Base-by-base conservation (phyloP, 768 basidiomycete genomes). In the Trametes maxima region DNA sequence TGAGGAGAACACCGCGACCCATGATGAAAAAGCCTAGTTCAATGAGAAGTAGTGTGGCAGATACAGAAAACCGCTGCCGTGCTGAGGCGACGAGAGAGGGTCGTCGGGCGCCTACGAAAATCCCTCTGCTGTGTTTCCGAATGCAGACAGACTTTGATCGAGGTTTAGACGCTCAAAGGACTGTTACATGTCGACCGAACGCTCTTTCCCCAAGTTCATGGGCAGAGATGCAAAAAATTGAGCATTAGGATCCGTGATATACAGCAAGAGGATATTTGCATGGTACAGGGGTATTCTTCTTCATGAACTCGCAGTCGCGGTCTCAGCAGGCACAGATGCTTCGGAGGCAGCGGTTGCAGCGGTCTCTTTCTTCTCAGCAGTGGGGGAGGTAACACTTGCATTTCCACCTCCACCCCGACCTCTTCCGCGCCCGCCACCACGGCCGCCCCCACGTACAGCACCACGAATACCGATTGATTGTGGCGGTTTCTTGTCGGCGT, bases 1-100 rank as follows among this genome's bases (percentile, higher is more conserved):
- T 89, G 66, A 96, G 83, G 57, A 94, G 82, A 53, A 89, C 80
- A 50, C 90, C 91, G 59, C 92, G 82, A 66, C 79, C 83, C 82
- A 82, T 84, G 33, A 40, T 40, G 43, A 39, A 42, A 42, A 28
- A 28, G 17, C 11, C 37, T n/a, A 39, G 44, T 11, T n/a, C 8
- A 33, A 33, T 8, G 8, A 16, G 40, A 19, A 46, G 43, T 21
- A 53, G 19, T n/a, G n/a, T n/a, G 44, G n/a, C 40, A 36, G 6
- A 36, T 11, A 45, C 49, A 39, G 51, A 22, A 11, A 5, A 14
- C 3, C 36, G 14, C 4, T 5, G 10, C 17, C 3, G 49, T 24
- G 33, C 17, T 11, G 33, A 17, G 33, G 17, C 33, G 12, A 33
- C 25, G 25, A 28, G 24, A 37, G 33, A 49, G 16, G 28, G 33